phyloP scores from a whole-genome alignment of 208 protist species.

The Phytomonas serpens region DNA sequence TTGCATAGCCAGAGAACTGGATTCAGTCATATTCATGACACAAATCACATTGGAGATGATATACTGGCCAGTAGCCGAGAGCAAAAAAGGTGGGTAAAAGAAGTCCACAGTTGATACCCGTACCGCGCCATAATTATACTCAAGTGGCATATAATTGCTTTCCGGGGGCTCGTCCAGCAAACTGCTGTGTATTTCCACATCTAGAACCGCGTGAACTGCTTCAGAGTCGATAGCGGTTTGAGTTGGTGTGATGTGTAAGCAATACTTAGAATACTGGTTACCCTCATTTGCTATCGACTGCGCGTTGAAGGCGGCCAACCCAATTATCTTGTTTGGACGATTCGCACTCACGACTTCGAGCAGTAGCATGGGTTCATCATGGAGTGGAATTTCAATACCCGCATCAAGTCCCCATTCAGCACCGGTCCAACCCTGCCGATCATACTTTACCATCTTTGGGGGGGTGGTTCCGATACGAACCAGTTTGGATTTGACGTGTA shows the following conservation, averaged over 20 bases:
- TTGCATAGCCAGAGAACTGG: constrained; percentile 79
- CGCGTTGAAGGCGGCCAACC: constrained; percentile 60
- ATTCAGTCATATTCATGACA: constrained; percentile 86
- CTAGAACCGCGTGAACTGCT: constrained; percentile 65
- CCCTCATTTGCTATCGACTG: constrained; percentile 55
- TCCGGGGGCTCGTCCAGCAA: constrained; percentile 42
- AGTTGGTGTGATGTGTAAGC: constrained; percentile 66
- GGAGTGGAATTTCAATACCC: constrained; percentile 39
- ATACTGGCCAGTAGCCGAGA: constrained; percentile 63
- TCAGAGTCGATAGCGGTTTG: constrained; percentile 52
- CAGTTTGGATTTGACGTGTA: constrained; percentile 48
- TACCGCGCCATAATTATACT: constrained; percentile 83
- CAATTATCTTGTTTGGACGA: constrained; percentile 24
- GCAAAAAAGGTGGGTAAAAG: constrained; percentile 76
- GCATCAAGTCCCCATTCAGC: constrained; percentile 28
- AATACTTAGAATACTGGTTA: constrained; percentile 69
- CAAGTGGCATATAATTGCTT: constrained; percentile 55
- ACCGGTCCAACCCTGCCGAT: constrained; percentile 38
- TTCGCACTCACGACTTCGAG: constrained; percentile 61
- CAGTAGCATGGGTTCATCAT: constrained; percentile 59
- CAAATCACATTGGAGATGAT: constrained; percentile 80
- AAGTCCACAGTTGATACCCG: constrained; percentile 78
- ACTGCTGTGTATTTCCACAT: constrained; percentile 69
- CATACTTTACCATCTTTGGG: constrained; percentile 33
- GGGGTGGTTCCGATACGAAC: constrained; percentile 28